Evolutionary conservation across 2,329 filamentous ascomycete species (phyloP).

Genomic region (Pseudocercospora eumusae): DNA sequence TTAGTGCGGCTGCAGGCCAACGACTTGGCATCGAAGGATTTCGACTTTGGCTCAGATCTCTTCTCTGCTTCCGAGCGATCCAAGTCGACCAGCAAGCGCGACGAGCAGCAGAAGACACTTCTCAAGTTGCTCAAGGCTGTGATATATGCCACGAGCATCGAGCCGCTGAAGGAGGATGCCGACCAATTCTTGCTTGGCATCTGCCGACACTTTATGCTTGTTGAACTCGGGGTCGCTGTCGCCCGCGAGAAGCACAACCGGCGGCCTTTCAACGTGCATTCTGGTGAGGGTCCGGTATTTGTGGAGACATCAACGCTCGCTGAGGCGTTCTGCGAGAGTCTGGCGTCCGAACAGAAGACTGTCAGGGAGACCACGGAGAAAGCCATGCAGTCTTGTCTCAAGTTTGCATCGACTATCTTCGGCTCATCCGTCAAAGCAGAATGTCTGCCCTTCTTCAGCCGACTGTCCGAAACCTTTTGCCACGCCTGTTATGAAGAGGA

Average conservation of each 20-base stretch:
- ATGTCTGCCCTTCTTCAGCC: slow-evolving; percentile 78
- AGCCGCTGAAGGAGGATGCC: slow-evolving; percentile 76
- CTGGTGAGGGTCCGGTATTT: slow-evolving; percentile 82
- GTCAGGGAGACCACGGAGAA: slow-evolving; percentile 81
- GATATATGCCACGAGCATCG: slow-evolving; percentile 76
- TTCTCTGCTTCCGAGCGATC: slow-evolving; percentile 76
- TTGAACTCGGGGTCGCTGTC: slow-evolving; percentile 86
- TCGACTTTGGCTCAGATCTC: slow-evolving; percentile 67
- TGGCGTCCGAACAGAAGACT: slow-evolving; percentile 78
- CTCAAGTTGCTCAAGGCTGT: slow-evolving; percentile 87
- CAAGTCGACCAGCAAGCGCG: slow-evolving; percentile 82
- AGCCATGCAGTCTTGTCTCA: slow-evolving; percentile 75
- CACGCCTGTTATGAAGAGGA: slow-evolving; percentile 97
- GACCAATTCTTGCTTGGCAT: slow-evolving; percentile 74
- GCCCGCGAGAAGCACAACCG: slow-evolving; percentile 74
- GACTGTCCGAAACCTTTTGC: slow-evolving; percentile 80
- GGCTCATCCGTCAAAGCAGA: slow-evolving; percentile 68
- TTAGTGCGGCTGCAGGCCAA: slow-evolving; percentile 86
- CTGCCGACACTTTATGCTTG: slow-evolving; percentile 83
- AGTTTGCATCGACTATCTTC: slow-evolving; percentile 75
- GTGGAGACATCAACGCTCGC: slow-evolving; percentile 85
- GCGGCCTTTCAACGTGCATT: slow-evolving; percentile 78
- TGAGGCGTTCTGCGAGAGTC: slow-evolving; percentile 84
- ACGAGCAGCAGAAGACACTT: slow-evolving; percentile 76
- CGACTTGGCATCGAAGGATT: slow-evolving; percentile 73